Base-by-base conservation (phyloP, 257 asterid genomes). In the Verbascum thapsus region DNA sequence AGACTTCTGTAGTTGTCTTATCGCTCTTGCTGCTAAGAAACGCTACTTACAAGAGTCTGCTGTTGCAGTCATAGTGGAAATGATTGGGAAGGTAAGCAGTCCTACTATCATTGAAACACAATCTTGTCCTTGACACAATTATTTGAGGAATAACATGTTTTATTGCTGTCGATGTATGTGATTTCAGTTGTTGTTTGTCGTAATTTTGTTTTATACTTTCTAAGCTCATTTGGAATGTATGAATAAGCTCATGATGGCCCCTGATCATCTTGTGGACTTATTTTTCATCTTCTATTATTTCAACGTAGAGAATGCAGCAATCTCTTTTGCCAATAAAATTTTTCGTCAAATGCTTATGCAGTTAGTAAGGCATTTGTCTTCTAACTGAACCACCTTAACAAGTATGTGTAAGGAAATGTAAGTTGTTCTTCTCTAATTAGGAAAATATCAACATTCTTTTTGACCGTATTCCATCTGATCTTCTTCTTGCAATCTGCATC, bases 11-110 rank as follows among this genome's bases (percentile, higher is more conserved):
- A 68, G 76, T 57, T 72, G 82, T 80, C 71, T 94, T 65, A 76
- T 87, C 57, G 76, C 81, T 5, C 83, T 94, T 54, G 99, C 95
- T 52, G 73, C 71, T 40, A 94, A 78, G 83, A 94, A 94, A 72
- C 94, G 85, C 12, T 94, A 94, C 80, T 79, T 94, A 55, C 99
- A 94, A 65, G 97, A 90, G 75, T 75, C 99, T 73, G 90, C 90
- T 64, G 95, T 94, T 41, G 73, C 87, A 38, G 64, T 90, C 74
- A 53, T 94, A 74, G 69, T 86, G 81, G 99, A 85, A 71, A 78
- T 94, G 79, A 80, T 80, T 70, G 97, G 69, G 62, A 86, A 89
- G 98, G 97, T 89, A 73, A 68, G 56, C 26, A 19, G 42, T 64
- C 42, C 18, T 57, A 11, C 45, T 35, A 11, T 51, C 16, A 16